These are phyloP conservation scores for Stenogyne calaminthoides DNA, from an alignment of 305 asterid genomes.

Conservation along the genomic window DNA sequence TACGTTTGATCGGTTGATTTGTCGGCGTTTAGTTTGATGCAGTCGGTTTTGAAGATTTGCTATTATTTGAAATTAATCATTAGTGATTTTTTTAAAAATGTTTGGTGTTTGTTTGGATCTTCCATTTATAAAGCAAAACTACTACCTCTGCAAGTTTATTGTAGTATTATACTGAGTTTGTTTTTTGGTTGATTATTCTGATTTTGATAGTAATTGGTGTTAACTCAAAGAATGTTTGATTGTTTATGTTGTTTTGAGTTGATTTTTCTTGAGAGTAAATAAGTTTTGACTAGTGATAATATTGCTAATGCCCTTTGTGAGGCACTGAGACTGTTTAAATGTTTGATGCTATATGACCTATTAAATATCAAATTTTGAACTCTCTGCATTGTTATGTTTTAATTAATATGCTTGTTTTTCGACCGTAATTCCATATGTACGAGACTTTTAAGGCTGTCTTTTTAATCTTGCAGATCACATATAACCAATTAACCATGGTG, in stretches of 20 bases:
- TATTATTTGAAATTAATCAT: neutral
- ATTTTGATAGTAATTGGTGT: neutral
- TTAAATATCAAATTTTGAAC: neutral
- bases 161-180: neutral
- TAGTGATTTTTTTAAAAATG: neutral
- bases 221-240: neutral
- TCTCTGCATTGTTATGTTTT: neutral
- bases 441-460: neutral
- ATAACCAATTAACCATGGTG: slow-evolving; percentile 66
- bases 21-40: neutral
- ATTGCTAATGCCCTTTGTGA: neutral
- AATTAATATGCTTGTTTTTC: neutral
- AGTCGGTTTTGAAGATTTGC: neutral
- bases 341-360: neutral
- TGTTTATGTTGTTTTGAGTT: neutral
- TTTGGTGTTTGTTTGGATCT: slow-evolving; percentile 10
- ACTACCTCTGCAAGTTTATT: neutral
- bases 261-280: neutral
- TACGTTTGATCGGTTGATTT: slow-evolving; percentile 6
- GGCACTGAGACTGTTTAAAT: neutral
- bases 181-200: neutral
- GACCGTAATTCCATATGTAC: neutral
- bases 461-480: slow-evolving; percentile 57
- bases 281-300: neutral
- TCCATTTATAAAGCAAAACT: neutral